Evolutionary conservation across 495 filamentous ascomycete genomes (phyloP), one percentile per base, ranked within the genome.

Genomic region (Pseudevernia furfuracea): DNA sequence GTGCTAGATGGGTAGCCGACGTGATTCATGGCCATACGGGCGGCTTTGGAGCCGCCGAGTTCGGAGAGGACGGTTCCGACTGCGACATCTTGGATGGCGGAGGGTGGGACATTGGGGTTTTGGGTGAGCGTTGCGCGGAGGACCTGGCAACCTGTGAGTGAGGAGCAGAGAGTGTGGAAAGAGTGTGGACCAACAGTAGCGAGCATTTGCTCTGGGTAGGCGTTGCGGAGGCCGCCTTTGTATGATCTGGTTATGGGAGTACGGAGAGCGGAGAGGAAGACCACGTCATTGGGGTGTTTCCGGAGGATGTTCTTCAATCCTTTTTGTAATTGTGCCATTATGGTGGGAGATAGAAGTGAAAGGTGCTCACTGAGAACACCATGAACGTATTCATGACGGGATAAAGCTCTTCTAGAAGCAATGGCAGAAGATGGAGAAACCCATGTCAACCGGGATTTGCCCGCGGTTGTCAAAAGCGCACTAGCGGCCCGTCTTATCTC

Each of bases 161-260:
- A 30, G 30, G 17, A n/a, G 39, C 2, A 15, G 15, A 28, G 11
- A 57, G 11, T 21, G 37, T 39, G n/a, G 0, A 46, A n/a, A n/a
- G 25, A 4, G 21, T n/a, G n/a, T n/a, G 9, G 37, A 52, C 56
- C 25, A 32, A 64, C 92, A 69, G 82, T 76, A 36, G 88, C 80
- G 53, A 96, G 88, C 38, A 96, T 81, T 73, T 96, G 89, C 73
- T 96, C 92, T 23, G 93, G 92, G 75, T 93, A 91, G 53, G 92
- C 85, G 74, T 96, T 88, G 74, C 89, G 88, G 69, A 97, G 88
- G 44, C 84, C 82, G 69, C 92, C 92, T 74, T 90, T 89, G 75
- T 87, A 84, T 62, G 89, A 87, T 64, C 91, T 89, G 57, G 86
- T 87, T 67, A 96, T 84, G 43, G 92, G 88, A 23, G 92, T 96